Evolutionary conservation across 2,329 filamentous ascomycete species (phyloP), one percentile per base, ranked within the genome.

Genomic region (Paecilomyces dactylethromorphus): DNA sequence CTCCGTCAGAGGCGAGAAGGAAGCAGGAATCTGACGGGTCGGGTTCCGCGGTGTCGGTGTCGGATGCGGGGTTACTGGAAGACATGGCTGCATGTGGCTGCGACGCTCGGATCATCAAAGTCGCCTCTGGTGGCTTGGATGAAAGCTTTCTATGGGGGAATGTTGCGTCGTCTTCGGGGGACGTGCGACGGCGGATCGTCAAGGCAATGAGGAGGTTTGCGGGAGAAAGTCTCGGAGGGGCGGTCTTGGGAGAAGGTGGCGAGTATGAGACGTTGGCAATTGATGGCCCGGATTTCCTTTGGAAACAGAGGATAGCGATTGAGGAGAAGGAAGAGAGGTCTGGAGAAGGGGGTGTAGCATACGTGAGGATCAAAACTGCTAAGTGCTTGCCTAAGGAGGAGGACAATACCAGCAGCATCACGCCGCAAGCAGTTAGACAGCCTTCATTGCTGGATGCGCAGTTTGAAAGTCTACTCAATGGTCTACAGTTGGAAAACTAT

Each of bases 221-320:
- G 13, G 65, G 60, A 5, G 67, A 68, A 45, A 89, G 61, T 78
- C 77, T 68, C 78, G 83, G 60, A 77, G 91, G 90, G 0, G 89
- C 90, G 8, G 85, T 92, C 10, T 76, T 97, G 18, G 94, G 94
- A 0, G 94, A 97, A 72, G 94, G 94, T 5, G 94, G 94, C 3
- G 94, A 97, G 78, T 97, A 95, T 74, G 94, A 97, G 81, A 97
- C 92, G 31, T 78, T 97, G 56, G 91, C 94, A 52, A 69, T 97
- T 35, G 86, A 92, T 74, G 94, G 93, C 11, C 93, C 93, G 8
- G 67, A 69, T 0, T 77, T 78, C 55, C 72, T 97, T 60, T 97
- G 94, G 82, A 88, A 84, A 75, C 83, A 81, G 63, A 83, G 81
- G 56, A 88, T 97, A 62, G 77, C 80, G 50, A 78, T 97, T 32